Evolutionary conservation across 1,284 basidiomycete genomes (phyloP).

Genomic region (Prillingera fragicola): DNA sequence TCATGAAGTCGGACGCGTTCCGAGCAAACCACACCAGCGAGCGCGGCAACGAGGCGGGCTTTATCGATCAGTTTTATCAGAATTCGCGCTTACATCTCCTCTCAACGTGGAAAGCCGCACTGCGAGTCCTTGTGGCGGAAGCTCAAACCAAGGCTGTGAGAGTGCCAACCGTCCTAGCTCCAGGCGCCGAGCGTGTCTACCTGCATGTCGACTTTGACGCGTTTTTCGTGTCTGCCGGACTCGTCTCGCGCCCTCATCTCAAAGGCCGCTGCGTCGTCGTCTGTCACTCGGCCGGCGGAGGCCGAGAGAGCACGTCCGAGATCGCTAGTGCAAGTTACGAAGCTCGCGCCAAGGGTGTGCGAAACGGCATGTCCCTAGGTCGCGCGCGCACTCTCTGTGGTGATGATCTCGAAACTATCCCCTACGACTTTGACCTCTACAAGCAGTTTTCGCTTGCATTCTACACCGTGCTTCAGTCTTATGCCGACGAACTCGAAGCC

Average conservation of each 20-base stretch:
- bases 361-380: slow-evolving; percentile 91
- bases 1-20: slow-evolving; percentile 78
- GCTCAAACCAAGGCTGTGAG: slow-evolving; percentile 52
- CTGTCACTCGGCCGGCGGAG: slow-evolving; percentile 75
- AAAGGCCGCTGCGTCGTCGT: slow-evolving; percentile 85
- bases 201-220: slow-evolving; percentile 97
- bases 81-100: slow-evolving; percentile 88
- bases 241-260: slow-evolving; percentile 69
- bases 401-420: slow-evolving; percentile 64
- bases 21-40: slow-evolving; percentile 74
- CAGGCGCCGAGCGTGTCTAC: slow-evolving; percentile 57
- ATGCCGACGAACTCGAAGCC: slow-evolving; percentile 87
- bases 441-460: slow-evolving; percentile 75
- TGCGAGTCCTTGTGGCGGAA: slow-evolving; percentile 72
- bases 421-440: slow-evolving; percentile 62
- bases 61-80: slow-evolving; percentile 84
- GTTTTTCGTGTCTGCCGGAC: slow-evolving; percentile 90
- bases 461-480: slow-evolving; percentile 82
- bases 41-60: slow-evolving; percentile 63
- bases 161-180: slow-evolving; percentile 11
- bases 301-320: slow-evolving; percentile 74
- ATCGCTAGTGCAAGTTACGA: slow-evolving; percentile 94
- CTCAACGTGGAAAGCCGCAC: slow-evolving; percentile 85
- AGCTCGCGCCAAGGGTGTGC: slow-evolving; percentile 77
- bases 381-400: slow-evolving; percentile 70